These are phyloP conservation scores for Backusella circina DNA, from an alignment of 192 early-diverging fungal species.

Conservation along the genomic window DNA sequence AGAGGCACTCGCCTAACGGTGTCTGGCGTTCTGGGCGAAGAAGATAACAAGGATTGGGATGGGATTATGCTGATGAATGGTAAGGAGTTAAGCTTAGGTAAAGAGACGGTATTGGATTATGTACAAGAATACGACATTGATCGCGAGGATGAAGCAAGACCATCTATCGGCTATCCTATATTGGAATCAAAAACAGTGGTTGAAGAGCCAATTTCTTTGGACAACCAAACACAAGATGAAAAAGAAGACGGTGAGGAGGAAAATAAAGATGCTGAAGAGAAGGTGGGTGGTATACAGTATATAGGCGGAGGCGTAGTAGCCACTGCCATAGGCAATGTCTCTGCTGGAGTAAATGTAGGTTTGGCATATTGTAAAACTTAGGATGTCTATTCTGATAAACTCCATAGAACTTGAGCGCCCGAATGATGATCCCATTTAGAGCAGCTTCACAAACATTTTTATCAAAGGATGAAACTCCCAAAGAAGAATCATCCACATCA, in stretches of 20 bases:
- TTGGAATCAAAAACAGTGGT: not conserved
- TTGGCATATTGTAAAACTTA: not conserved
- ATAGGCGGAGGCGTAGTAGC: conserved; percentile 12
- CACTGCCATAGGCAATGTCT: conserved; percentile 3
- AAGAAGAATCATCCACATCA: not conserved
- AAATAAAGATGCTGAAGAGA: not conserved
- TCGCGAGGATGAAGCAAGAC: not conserved
- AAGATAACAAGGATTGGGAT: conserved; percentile 19
- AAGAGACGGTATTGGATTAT: conserved; percentile 3
- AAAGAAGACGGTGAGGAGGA: not conserved
- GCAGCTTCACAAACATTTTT: not conserved
- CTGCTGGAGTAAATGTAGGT: conserved; percentile 19
- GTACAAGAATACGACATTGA: not conserved
- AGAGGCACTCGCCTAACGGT: conserved; percentile 18
- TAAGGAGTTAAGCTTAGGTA: conserved; percentile 7
- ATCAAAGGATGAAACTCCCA: not conserved
- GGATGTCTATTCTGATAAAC: not conserved
- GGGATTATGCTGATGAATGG: conserved; percentile 25
- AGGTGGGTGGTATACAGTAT: not conserved
- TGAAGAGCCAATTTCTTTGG: not conserved
- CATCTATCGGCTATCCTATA: not conserved
- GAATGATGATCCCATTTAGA: conserved; percentile 6
- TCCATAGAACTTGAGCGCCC: not conserved
- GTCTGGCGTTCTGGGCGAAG: conserved; percentile 16
- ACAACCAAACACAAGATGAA: not conserved